Base-by-base conservation (phyloP, 1,284 basidiomycete species). In the Hemileia vastatrix region DNA sequence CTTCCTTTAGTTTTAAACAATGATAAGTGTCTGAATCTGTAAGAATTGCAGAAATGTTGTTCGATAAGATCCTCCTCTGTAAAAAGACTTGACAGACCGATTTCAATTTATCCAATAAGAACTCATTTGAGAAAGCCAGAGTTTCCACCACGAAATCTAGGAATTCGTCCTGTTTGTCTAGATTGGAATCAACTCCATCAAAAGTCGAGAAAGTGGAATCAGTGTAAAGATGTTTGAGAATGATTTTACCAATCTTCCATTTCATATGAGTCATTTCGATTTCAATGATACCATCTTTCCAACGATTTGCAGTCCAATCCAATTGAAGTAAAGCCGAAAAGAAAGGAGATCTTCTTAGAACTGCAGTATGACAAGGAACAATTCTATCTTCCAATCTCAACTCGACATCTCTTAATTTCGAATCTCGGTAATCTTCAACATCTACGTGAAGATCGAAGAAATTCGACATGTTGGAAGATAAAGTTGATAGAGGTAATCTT, bases 311-410 rank as follows among this genome's bases (percentile, higher is more conserved):
- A 31, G 68, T 69, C 67, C 71, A 72, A 9, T 68, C 69, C 44
- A 71, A 72, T 54, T 71, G 71, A 62, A 72, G 68, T 11, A 75
- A 56, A 6, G 70, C 68, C 5, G 70, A 47, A 49, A 73, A 72
- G 65, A 74, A 73, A 2, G 72, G 71, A 48, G 72, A 72, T 27
- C 73, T 61, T 33, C 71, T 67, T 40, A 75, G 61, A 11, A 75
- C 62, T 47, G 69, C 61, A 24, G 73, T 69, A 50, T 75, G 73
- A 9, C 67, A 67, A 4, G 68, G 68, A 3, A 75, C 67, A 0
- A 63, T 64, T 24, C 70, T 63, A 44, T 75, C 73, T 15, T 67
- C 48, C 44, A 75, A 59, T 13, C 62, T 65, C 23, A 75, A 64
- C 65, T 70, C 57, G 18, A 71, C 67, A 47, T 75, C 73, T 47